Evolutionary conservation across 108 stramenopile genomes (phyloP).

Genomic region (Cyclotella kingstonii): DNA sequence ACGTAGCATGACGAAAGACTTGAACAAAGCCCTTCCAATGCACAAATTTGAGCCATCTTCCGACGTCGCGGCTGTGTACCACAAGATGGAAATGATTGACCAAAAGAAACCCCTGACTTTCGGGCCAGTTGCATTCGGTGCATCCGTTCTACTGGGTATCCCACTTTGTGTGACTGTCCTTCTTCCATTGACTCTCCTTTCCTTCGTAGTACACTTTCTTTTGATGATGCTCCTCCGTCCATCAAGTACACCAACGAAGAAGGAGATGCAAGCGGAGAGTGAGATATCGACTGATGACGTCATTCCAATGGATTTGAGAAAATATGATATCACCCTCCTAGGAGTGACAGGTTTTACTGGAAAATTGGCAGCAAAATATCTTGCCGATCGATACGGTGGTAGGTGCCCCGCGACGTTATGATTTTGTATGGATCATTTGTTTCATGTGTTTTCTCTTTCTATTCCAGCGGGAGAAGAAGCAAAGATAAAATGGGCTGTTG

Average conservation of each 20-base stretch:
- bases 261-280: neutral
- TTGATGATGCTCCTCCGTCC: constrained; percentile 9
- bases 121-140: constrained; percentile 13
- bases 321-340: constrained; percentile 78
- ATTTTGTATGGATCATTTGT: neutral
- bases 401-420: neutral
- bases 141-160: constrained; percentile 8
- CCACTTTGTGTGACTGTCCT: constrained; percentile 17
- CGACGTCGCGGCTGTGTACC: constrained; percentile 23
- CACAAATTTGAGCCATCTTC: too few relatives aligned
- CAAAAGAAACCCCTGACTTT: constrained; percentile 7
- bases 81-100: constrained; percentile 25
- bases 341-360: constrained; percentile 92
- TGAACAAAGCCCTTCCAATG: too few relatives aligned
- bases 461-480: constrained; percentile 12
- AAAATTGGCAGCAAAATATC: constrained; percentile 61
- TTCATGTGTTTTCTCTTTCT: constrained; percentile 9
- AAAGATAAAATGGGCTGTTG: constrained; percentile 78
- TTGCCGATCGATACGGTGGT: constrained; percentile 57
- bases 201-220: constrained; percentile 5
- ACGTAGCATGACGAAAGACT: too few relatives aligned
- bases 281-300: constrained; percentile 24
- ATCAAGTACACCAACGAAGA: neutral
- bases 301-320: constrained; percentile 43
- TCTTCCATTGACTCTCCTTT: constrained; percentile 21